These are phyloP conservation scores for Bodo saltans DNA, from an alignment of 78 protist species.

Conservation along the genomic window DNA sequence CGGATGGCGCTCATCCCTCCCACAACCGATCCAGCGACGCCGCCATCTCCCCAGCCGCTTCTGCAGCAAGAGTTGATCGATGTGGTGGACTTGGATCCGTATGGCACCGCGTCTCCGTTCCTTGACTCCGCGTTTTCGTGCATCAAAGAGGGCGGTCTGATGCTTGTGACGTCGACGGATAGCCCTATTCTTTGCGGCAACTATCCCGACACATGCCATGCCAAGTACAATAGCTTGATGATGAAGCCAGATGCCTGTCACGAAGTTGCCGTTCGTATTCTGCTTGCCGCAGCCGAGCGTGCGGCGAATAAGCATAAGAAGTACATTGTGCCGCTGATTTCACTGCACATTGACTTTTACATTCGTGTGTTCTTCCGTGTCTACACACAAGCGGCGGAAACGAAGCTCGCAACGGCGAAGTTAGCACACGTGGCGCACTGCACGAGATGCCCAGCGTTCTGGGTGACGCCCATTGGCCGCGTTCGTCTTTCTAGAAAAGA, in stretches of 20 bases:
- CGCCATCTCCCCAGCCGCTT: not conserved
- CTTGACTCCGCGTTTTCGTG: conserved; percentile 86
- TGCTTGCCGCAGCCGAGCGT: conserved; percentile 54
- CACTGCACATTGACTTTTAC: conserved; percentile 90
- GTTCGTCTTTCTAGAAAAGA: not conserved
- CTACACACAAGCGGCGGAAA: conserved; percentile 20
- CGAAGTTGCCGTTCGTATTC: conserved; percentile 85
- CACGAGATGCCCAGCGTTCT: conserved; percentile 66
- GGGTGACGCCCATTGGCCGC: conserved; percentile 57
- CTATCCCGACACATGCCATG: conserved; percentile 76
- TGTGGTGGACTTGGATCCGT: conserved; percentile 98
- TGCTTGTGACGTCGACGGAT: conserved; percentile 95
- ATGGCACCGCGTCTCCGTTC: conserved; percentile 93
- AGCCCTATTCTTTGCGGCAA: conserved; percentile 86
- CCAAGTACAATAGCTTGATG: conserved; percentile 85
- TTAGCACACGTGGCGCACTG: conserved; percentile 60
- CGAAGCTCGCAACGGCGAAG: conserved; percentile 44
- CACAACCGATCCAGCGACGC: not conserved
- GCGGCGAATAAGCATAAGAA: conserved; percentile 67
- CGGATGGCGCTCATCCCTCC: not conserved
- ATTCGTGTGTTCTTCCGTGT: conserved; percentile 92
- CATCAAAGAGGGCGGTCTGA: conserved; percentile 66
- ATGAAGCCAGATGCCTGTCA: conserved; percentile 71
- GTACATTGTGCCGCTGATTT: conserved; percentile 78
- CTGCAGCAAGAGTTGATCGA: conserved; percentile 52